These are phyloP conservation scores for Aspergillus biplanus DNA, from an alignment of 495 filamentous ascomycete species.

Conservation along the genomic window DNA sequence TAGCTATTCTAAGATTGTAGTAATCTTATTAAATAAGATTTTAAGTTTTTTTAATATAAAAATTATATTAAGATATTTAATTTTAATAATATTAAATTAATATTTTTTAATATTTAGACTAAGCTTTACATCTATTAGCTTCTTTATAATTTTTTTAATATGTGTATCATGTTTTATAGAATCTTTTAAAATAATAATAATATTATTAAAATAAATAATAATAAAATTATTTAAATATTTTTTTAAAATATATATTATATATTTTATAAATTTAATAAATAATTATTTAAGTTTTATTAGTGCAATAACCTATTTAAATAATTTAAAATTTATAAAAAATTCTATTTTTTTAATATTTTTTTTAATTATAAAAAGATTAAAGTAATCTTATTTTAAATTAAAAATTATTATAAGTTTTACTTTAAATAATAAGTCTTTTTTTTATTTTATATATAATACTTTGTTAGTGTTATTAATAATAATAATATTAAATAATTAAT, in stretches of 20 bases:
- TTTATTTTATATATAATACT: constrained; percentile 15
- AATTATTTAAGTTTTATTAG: background rate
- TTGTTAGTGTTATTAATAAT: constrained; percentile 7
- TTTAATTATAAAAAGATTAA: constrained; percentile 5
- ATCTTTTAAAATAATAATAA: constrained; percentile 10
- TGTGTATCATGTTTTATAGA: constrained; percentile 14
- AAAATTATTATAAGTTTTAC: constrained; percentile 7
- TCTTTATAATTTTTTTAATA: constrained; percentile 13
- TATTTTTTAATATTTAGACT: constrained; percentile 15
- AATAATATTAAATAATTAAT: no score
- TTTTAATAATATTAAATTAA: constrained; percentile 12
- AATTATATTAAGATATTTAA: constrained; percentile 13
- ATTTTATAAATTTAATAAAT: constrained; percentile 2
- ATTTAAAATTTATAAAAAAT: constrained; percentile 9
- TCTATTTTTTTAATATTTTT: constrained; percentile 9
- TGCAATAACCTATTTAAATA: constrained; percentile 9
- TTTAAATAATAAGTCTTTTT: constrained; percentile 4
- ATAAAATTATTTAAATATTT: constrained; percentile 19
- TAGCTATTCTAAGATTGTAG: no score
- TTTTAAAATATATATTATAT: constrained; percentile 13
- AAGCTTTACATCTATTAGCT: constrained; percentile 14
- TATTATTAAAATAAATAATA: constrained; percentile 20
- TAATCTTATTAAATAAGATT: no score
- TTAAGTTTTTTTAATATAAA: background rate
- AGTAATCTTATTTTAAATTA: constrained; percentile 17